Evolutionary conservation across 495 filamentous ascomycete species (phyloP).

Genomic region (Penicillium longicatenatum): DNA sequence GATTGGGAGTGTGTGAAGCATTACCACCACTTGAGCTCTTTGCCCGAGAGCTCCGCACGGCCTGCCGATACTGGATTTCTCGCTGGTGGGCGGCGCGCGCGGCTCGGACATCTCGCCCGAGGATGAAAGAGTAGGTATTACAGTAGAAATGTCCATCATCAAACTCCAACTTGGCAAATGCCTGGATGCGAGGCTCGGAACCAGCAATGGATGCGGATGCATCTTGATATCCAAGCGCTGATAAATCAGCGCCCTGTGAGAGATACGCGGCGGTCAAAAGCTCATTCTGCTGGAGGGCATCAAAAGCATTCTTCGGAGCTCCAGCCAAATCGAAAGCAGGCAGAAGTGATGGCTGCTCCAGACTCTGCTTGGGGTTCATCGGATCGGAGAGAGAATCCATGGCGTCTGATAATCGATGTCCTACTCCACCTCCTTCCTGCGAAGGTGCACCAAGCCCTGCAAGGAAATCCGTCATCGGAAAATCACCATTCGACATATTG

Average conservation of each 20-base stretch:
- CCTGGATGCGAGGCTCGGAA: slow-evolving; percentile 55
- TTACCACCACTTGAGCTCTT: slow-evolving; percentile 52
- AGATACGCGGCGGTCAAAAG: slow-evolving; percentile 45
- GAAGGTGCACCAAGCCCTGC: slow-evolving; percentile 16
- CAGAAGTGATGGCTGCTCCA: slow-evolving; percentile 44
- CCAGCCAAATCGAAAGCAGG: slow-evolving; percentile 40
- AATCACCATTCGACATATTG: slow-evolving; percentile 25
- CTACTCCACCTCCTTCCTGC: slow-evolving; percentile 13
- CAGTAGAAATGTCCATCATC: slow-evolving; percentile 73
- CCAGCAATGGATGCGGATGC: slow-evolving; percentile 39
- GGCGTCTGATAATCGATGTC: slow-evolving; percentile 21
- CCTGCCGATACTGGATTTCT: slow-evolving; percentile 47
- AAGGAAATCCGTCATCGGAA: slow-evolving; percentile 19
- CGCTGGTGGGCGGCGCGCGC: slow-evolving; percentile 53
- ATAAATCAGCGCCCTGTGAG: slow-evolving; percentile 42
- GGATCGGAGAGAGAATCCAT: slow-evolving; percentile 40
- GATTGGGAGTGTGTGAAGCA: slow-evolving; percentile 47
- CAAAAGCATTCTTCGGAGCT: slow-evolving; percentile 39
- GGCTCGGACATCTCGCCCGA: slow-evolving; percentile 66
- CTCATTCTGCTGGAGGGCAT: slow-evolving; percentile 46
- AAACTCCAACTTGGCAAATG: slow-evolving; percentile 72
- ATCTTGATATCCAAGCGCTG: slow-evolving; percentile 45
- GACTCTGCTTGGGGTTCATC: slow-evolving; percentile 32
- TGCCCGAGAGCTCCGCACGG: slow-evolving; percentile 41
- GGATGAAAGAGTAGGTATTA: slow-evolving; percentile 64